Conservation (phyloP, 257 asterid genomes). For the Avicennia marina region DNA sequence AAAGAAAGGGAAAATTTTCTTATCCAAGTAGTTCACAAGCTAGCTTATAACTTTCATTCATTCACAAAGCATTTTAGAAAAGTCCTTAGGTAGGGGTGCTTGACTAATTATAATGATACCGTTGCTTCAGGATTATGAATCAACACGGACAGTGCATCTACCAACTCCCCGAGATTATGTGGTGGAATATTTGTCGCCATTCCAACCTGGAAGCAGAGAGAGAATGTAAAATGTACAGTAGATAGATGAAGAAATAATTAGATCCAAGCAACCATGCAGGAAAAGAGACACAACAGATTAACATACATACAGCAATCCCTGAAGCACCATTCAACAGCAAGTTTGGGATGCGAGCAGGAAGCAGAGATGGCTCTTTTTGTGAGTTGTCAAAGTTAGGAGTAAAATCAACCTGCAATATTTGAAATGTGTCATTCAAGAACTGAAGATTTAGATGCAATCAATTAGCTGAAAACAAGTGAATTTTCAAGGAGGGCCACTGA, state of each 20-base stretch:
- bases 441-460: conserved; percentile 5
- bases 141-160: conserved; percentile 80
- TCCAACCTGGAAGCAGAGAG: conserved; percentile 65
- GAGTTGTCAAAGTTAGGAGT: conserved; percentile 93
- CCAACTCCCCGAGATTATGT: conserved; percentile 97
- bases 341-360: conserved; percentile 94
- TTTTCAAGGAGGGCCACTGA: conserved; percentile 37
- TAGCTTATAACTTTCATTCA: conserved; percentile 9
- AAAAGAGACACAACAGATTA: conserved; percentile 3
- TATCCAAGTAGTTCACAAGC: conserved; percentile 1
- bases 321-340: conserved; percentile 90
- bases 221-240: conserved; percentile 1
- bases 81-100: conserved; percentile 11
- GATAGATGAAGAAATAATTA: neutral
- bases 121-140: conserved; percentile 97
- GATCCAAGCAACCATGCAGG: neutral
- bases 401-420: conserved; percentile 75
- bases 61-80: conserved; percentile 7
- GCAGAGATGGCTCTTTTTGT: conserved; percentile 96
- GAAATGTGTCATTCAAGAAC: conserved; percentile 21
- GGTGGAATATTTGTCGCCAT: conserved; percentile 99
- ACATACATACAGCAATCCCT: conserved; percentile 84
- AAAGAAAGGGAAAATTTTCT: no score
- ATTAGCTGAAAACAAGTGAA: neutral
- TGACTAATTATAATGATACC: conserved; percentile 42